phyloP scores from a whole-genome alignment of 2,329 filamentous ascomycete species.

The Clathrospora elynae region DNA sequence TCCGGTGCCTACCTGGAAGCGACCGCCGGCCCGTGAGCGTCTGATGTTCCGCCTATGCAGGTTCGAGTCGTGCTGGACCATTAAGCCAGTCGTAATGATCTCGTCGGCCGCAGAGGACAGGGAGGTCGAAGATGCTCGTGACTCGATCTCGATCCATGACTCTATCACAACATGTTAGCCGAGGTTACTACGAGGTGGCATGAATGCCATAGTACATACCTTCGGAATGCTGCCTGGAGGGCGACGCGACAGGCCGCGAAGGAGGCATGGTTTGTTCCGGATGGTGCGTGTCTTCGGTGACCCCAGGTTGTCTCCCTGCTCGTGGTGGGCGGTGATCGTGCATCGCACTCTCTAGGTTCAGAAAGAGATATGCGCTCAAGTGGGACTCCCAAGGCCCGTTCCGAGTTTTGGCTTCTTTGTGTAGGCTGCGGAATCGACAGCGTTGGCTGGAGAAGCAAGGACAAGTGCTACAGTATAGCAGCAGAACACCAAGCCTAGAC shows the following conservation, averaged over 20 bases:
- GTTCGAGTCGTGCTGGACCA: slow-evolving; percentile 70
- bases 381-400: slow-evolving; percentile 31
- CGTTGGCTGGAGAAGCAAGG: slow-evolving; percentile 7
- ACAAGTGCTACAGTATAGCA: slow-evolving; percentile 8
- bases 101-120: slow-evolving; percentile 84
- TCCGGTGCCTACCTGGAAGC: slow-evolving; percentile 43
- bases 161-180: slow-evolving; percentile 60
- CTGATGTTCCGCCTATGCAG: slow-evolving; percentile 63
- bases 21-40: slow-evolving; percentile 39
- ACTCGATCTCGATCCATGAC: slow-evolving; percentile 94
- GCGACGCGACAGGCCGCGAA: slow-evolving; percentile 22
- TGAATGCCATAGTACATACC: slow-evolving; percentile 21
- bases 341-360: slow-evolving; percentile 22
- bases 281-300: slow-evolving; percentile 21
- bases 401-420: slow-evolving; percentile 42
- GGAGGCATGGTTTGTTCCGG: slow-evolving; percentile 30
- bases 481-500: slow-evolving; percentile 1
- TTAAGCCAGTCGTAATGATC: slow-evolving; percentile 86
- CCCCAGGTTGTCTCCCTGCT: slow-evolving; percentile 27
- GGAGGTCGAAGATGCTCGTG: slow-evolving; percentile 91
- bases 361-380: slow-evolving; percentile 34
- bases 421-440: slow-evolving; percentile 6
- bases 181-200: neutral
- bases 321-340: slow-evolving; percentile 34
- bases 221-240: slow-evolving; percentile 37